Evolutionary conservation across 768 basidiomycete species (phyloP), one percentile per base, ranked within the genome.

Genomic region (Gelatoporia subvermispora): DNA sequence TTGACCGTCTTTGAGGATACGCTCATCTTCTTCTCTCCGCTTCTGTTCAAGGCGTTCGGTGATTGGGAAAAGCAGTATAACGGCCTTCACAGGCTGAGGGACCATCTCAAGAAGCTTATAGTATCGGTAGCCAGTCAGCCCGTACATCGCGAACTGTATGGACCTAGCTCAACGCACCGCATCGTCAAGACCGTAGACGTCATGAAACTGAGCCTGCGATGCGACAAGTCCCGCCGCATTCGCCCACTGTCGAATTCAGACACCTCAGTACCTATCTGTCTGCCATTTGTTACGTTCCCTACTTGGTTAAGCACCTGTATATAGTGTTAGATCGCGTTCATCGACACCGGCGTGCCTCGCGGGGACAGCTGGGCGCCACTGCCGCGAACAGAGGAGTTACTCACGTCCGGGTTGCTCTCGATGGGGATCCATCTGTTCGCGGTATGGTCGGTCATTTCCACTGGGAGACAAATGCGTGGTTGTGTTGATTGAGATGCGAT

Each of bases 51-150:
- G 65, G 16, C 64, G 65, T 1, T 78, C 76, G 0, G 75, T 65
- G 46, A 81, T 74, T 3, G 94, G 94, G 67, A 95, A 98, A 20
- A 96, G 75, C 5, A 98, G 71, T 7, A 95, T 69, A 8, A 96
- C 78, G 0, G 94, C 94, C 60, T 86, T 85, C 25, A 86, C 86
- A 0, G 88, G 92, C 53, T 74, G 63, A 0, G 85, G 73, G 0
- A 94, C 84, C 60, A 89, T 73, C 0, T 49, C 67, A 2, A 95
- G 78, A 28, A 93, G 75, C 79, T 96, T 35, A 40, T 3, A 16
- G 24, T 34, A 13, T 4, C 16, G 3, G 10, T 2, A 4, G 36
- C 45, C 9, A 41, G 35, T 18, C 38, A 46, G 17, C 28, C 31
- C 4, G 41, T 49, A 42, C 38, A 49, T 43, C 49, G 21, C 1